Percentiles rank a stretch among this genome's conserved stretches.
Conservation (phyloP, 2,329 filamentous ascomycete genomes). For the Ustilaginoidea virens region DNA sequence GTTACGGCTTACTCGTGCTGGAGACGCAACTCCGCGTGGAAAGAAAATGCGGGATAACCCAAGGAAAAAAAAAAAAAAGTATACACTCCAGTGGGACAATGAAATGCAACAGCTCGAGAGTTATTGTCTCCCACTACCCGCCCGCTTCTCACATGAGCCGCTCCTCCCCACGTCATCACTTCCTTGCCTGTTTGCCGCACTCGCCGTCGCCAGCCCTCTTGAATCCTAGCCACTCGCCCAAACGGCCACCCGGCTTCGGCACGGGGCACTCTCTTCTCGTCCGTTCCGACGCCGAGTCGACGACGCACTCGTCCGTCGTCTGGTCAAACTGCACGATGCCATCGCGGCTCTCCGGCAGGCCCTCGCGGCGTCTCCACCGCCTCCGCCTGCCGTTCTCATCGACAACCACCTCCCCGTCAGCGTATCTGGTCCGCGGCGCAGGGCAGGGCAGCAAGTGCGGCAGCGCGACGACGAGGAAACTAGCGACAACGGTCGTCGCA, state of each 20-base stretch:
- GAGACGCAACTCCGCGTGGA: too few relatives aligned
- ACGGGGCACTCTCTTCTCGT: conserved; percentile 69
- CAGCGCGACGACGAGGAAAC: conserved; percentile 81
- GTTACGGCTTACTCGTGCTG: too few relatives aligned
- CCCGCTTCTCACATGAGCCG: too few relatives aligned
- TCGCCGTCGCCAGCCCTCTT: conserved; percentile 20
- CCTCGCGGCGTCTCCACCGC: conserved; percentile 24
- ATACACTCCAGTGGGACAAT: too few relatives aligned
- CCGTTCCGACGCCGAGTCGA: conserved; percentile 20
- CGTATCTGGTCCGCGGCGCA: conserved; percentile 57
- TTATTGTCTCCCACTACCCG: too few relatives aligned
- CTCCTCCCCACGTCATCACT: conserved; percentile 10
- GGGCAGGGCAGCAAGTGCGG: conserved; percentile 89
- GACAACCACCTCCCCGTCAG: conserved; percentile 46
- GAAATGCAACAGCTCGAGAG: too few relatives aligned
- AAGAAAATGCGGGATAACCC: too few relatives aligned
- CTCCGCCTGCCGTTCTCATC: conserved; percentile 30
- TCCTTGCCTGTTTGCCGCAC: conserved; percentile 8
- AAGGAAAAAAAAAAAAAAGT: too few relatives aligned
- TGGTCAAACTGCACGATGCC: conserved; percentile 33
- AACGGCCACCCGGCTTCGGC: conserved; percentile 69
- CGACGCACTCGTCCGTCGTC: conserved; percentile 19
- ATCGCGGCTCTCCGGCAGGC: conserved; percentile 22
- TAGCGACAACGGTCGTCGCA: conserved; percentile 76
- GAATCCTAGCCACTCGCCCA: conserved; percentile 65